phyloP scores from a whole-genome alignment of 140 eudicot genomes.

The Anethum foeniculum region DNA sequence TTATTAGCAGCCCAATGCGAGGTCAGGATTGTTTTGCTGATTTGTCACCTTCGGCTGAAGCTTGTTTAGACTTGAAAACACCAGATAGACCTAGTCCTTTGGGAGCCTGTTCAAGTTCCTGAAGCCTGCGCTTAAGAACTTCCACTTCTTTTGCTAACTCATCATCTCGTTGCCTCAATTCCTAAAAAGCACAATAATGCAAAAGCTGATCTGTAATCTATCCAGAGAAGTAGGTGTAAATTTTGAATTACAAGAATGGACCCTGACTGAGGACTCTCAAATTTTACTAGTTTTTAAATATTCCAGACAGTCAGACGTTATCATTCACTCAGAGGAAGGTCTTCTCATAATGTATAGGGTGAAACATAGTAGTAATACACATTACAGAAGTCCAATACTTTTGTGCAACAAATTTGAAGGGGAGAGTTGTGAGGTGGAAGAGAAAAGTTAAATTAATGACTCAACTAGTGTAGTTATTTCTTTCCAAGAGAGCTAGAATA shows the following conservation, averaged over 20 bases:
- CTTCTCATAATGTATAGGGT: not conserved
- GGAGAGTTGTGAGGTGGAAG: not conserved
- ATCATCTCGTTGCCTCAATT: constrained; percentile 8
- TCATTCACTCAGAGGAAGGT: not conserved
- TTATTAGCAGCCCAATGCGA: not conserved
- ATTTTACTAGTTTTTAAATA: not conserved
- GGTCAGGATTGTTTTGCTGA: not conserved
- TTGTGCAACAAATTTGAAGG: not conserved
- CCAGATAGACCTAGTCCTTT: constrained; percentile 1
- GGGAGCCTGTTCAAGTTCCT: constrained; percentile 9
- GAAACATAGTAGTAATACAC: not conserved
- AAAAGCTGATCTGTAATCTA: not conserved
- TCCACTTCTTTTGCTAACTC: constrained; percentile 13
- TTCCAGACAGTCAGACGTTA: not conserved
- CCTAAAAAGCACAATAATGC: not conserved
- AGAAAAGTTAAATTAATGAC: not conserved
- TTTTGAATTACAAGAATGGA: not conserved
- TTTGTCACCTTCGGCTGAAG: not conserved
- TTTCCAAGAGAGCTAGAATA: not conserved
- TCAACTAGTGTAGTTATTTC: not conserved
- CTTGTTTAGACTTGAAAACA: constrained; percentile 9
- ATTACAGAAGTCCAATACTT: not conserved
- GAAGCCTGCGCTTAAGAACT: constrained; percentile 8
- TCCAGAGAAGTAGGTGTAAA: not conserved
- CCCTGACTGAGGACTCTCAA: no score